Percentiles rank a stretch among this genome's conserved stretches.
Evolutionary conservation across 441 rosid genomes (phyloP).

Genomic region (Populus hybrid): DNA sequence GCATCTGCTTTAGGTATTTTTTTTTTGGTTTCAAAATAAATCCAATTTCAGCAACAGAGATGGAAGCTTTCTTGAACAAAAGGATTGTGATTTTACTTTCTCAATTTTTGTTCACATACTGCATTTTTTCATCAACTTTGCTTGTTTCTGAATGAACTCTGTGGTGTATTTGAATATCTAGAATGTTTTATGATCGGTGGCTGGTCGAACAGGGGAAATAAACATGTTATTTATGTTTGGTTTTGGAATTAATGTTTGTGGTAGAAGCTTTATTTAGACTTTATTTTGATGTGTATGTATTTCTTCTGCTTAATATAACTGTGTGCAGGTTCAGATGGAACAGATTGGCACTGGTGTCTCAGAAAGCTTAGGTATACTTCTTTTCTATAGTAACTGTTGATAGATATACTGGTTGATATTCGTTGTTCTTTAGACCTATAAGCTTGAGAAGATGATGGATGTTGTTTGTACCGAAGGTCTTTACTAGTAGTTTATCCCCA

Average conservation of each 20-base stretch:
- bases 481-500: not conserved
- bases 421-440: not conserved
- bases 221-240: not conserved
- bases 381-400: not conserved
- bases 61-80: not conserved
- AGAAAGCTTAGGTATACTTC: conserved; percentile 38
- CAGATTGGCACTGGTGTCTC: conserved; percentile 35
- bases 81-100: not conserved
- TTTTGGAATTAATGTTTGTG: not conserved
- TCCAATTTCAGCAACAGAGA: not conserved
- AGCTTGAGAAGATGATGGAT: not conserved
- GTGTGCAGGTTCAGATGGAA: conserved; percentile 43
- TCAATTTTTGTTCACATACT: not conserved
- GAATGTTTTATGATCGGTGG: not conserved
- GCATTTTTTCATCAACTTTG: not conserved
- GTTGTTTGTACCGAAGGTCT: not conserved
- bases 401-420: not conserved
- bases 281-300: not conserved
- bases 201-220: not conserved
- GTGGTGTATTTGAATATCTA: not conserved
- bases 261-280: not conserved
- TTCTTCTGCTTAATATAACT: conserved; percentile 10
- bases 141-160: not conserved
- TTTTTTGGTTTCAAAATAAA: not conserved
- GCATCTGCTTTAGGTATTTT: not conserved